These are phyloP conservation scores for Chaetomidium leptoderma DNA, from an alignment of 495 filamentous ascomycete genomes.

Conservation along the genomic window DNA sequence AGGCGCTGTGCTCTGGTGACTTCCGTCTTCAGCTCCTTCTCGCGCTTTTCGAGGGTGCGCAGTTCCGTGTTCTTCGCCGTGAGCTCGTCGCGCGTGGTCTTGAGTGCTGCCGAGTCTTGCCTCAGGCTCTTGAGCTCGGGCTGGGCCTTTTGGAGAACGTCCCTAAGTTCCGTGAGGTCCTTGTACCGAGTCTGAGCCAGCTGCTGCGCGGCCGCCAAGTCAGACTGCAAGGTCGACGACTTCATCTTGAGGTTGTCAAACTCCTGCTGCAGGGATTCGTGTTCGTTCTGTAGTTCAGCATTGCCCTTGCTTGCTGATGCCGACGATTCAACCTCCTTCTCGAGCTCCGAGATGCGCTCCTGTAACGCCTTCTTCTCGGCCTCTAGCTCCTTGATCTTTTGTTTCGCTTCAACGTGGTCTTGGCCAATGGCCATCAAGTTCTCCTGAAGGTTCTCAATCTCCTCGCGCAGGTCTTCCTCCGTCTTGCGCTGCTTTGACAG, in stretches of 20 bases:
- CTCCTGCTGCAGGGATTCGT: constrained; percentile 60
- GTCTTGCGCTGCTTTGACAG: constrained; percentile 63
- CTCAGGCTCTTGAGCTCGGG: constrained; percentile 75
- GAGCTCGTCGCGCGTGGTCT: constrained; percentile 66
- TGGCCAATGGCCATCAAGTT: constrained; percentile 69
- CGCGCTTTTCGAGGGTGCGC: constrained; percentile 67
- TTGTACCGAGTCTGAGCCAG: constrained; percentile 82
- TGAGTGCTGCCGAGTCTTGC: constrained; percentile 68
- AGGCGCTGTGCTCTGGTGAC: constrained; percentile 63
- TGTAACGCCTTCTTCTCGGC: constrained; percentile 47
- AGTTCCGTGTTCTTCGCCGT: constrained; percentile 63
- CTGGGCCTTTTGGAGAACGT: constrained; percentile 76
- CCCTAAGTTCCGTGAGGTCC: constrained; percentile 72
- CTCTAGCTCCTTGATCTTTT: constrained; percentile 61
- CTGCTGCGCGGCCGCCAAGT: constrained; percentile 80
- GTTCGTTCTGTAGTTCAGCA: constrained; percentile 53
- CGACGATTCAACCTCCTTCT: constrained; percentile 54
- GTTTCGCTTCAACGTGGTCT: constrained; percentile 78
- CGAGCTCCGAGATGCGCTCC: constrained; percentile 59
- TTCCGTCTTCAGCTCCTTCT: constrained; percentile 75
- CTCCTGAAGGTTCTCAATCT: constrained; percentile 79
- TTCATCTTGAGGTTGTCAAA: constrained; percentile 71
- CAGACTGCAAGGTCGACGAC: constrained; percentile 66
- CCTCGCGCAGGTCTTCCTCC: constrained; percentile 76
- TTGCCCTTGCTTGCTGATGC: constrained; percentile 31